Evolutionary conservation across 2,329 filamentous ascomycete genomes (phyloP).

Genomic region (Setomelanomma holmii): DNA sequence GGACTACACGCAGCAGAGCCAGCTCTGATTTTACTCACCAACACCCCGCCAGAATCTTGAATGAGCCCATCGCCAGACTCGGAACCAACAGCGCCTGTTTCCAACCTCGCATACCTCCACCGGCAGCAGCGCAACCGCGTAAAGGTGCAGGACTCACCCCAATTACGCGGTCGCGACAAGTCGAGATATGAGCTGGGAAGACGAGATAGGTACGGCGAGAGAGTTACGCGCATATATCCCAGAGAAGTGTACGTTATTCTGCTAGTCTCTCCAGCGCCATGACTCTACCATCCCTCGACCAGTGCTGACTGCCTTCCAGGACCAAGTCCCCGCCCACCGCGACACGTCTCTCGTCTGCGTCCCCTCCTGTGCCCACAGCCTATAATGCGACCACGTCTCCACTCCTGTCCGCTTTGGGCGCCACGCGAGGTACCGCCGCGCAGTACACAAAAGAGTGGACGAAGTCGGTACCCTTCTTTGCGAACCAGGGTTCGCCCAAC

Average conservation of each 20-base stretch:
- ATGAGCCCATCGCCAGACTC: conserved; percentile 49
- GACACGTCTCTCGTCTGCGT: conserved; percentile 45
- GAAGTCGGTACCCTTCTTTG: conserved; percentile 53
- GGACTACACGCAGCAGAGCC: neutral
- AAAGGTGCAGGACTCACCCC: conserved; percentile 44
- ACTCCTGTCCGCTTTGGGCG: conserved; percentile 48
- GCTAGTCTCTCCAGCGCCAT: neutral
- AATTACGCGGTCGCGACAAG: conserved; percentile 45
- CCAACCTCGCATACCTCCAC: conserved; percentile 45
- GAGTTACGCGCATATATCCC: conserved; percentile 50
- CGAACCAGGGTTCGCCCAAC: conserved; percentile 48
- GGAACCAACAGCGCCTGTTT: conserved; percentile 40
- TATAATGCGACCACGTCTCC: conserved; percentile 50
- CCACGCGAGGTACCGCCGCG: conserved; percentile 44
- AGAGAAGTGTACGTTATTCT: conserved; percentile 46
- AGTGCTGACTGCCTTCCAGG: conserved; percentile 25
- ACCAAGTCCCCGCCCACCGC: conserved; percentile 46
- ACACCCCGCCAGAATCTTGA: conserved; percentile 35
- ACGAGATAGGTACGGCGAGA: conserved; percentile 47
- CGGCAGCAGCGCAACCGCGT: conserved; percentile 44
- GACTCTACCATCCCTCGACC: conserved; percentile 8
- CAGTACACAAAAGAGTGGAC: conserved; percentile 57
- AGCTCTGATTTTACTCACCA: conserved; percentile 12
- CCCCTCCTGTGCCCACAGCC: conserved; percentile 32
- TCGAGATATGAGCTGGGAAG: conserved; percentile 52